Evolutionary conservation across 371 early-diverging fungal genomes (phyloP), one percentile per base, ranked within the genome.

Genomic region (Coemansia sp.): DNA sequence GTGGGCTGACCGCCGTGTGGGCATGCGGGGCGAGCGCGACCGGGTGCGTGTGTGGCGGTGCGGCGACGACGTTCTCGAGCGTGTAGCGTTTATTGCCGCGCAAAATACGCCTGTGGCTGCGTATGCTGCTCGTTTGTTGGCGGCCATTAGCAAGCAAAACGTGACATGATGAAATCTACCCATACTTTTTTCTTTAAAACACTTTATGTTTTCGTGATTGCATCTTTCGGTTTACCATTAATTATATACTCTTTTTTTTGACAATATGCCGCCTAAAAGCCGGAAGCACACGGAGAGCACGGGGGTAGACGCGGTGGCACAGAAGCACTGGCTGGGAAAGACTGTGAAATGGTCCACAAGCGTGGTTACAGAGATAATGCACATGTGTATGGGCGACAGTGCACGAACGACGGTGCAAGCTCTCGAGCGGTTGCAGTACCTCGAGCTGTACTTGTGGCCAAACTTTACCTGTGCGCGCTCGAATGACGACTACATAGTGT

Each of bases 391-490:
- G 22, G 79, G 81, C 48, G 63, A 77, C n/a, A 89, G 82, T 57
- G 72, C 83, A 42, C 64, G 84, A 13, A 68, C 81, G 8, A 87
- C 85, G 29, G 50, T 92, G 45, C 83, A 86, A 69, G 65, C 87
- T 4, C 77, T 94, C 31, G 95, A 94, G 69, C 84, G 86, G 55
- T 83, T 78, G 40, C 92, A 92, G 61, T 94, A 92, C 62, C 76
- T 94, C 42, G 95, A 94, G 83, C 87, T 86, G 86, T 93, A 88
- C 67, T 83, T 95, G 13, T 95, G 94, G 94, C 90, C 90, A 0
- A 69, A 84, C 69, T 92, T 68, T 29, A 27, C 70, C 61, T 14
- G 24, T 6, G 47, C 31, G 16, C 59, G 76, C 24, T 71, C 73
- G 8, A 66, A 85, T 3, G 64, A 85, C 29, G 78, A 82, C 26